Conservation (phyloP, 768 basidiomycete species). For the Coprinopsis sp. region DNA sequence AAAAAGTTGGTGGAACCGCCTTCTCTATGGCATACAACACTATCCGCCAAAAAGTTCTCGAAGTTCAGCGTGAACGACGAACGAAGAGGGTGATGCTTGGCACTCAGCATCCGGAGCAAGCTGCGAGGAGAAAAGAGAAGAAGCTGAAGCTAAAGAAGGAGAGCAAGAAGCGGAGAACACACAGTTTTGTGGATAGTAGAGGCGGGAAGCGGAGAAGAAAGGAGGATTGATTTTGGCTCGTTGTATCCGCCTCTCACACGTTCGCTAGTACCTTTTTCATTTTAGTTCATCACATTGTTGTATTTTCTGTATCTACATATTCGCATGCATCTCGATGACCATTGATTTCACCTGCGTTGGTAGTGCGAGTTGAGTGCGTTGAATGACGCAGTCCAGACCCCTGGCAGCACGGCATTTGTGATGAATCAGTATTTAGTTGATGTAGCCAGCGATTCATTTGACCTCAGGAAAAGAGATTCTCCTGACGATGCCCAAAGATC, state of each 20-base stretch:
- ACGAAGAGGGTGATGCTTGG: slow-evolving; percentile 54
- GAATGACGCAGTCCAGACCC: too few relatives aligned
- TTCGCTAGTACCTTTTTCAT: too few relatives aligned
- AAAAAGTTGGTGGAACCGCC: slow-evolving; percentile 81
- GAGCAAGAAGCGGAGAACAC: slow-evolving; percentile 73
- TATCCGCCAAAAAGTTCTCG: slow-evolving; percentile 67
- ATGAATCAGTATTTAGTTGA: too few relatives aligned
- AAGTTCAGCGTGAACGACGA: slow-evolving; percentile 68
- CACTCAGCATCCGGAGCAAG: slow-evolving; percentile 67
- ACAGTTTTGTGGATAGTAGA: slow-evolving; percentile 24
- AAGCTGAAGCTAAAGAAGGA: slow-evolving; percentile 78
- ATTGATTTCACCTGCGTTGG: too few relatives aligned
- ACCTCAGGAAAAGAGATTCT: too few relatives aligned
- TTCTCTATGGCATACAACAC: slow-evolving; percentile 78
- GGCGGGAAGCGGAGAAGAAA: slow-evolving; percentile 1
- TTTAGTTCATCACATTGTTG: too few relatives aligned
- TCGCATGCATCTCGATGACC: too few relatives aligned
- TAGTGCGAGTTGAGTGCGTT: too few relatives aligned
- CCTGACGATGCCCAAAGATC: too few relatives aligned
- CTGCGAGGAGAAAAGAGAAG: slow-evolving; percentile 70
- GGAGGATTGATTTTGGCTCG: slow-evolving; percentile 2
- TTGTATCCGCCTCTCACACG: not conserved
- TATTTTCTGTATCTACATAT: too few relatives aligned
- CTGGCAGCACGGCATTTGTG: too few relatives aligned
- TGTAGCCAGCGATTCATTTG: too few relatives aligned